These are phyloP conservation scores for Grifola frondosa DNA, from an alignment of 1,284 basidiomycete genomes.

Conservation along the genomic window DNA sequence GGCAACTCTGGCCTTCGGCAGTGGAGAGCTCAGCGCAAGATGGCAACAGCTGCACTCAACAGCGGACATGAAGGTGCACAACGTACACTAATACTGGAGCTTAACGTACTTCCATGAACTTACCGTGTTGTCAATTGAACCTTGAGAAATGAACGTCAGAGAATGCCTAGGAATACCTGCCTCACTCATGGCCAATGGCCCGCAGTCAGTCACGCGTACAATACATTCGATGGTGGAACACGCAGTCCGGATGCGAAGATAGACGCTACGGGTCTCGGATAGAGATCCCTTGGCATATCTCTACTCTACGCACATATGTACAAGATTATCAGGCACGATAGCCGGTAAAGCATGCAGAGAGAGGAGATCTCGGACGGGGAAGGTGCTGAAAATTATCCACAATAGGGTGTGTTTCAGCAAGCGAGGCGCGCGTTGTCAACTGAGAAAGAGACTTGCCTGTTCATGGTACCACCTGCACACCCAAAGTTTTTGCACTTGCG, in stretches of 20 bases:
- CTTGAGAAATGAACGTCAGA: conserved; percentile 20
- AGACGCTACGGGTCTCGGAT: conserved; percentile 20
- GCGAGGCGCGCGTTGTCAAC: conserved; percentile 21
- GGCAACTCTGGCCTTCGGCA: conserved; percentile 30
- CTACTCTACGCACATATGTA: conserved; percentile 21
- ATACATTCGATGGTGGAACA: conserved; percentile 15
- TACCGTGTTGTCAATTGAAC: conserved; percentile 19
- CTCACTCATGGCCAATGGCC: no score
- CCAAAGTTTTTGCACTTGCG: conserved; percentile 83
- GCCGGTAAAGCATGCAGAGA: not conserved
- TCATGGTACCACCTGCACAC: conserved; percentile 86
- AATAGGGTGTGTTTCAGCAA: conserved; percentile 22
- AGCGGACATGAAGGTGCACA: conserved; percentile 11
- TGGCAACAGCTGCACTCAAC: conserved; percentile 32
- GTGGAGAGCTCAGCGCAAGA: conserved; percentile 26
- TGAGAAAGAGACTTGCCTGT: conserved; percentile 27
- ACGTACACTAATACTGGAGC: conserved; percentile 28
- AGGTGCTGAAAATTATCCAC: not conserved
- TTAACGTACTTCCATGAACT: conserved; percentile 22
- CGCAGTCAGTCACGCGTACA: conserved; percentile 16
- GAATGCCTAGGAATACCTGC: no score
- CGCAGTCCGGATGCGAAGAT: conserved; percentile 9
- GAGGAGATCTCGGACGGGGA: not conserved
- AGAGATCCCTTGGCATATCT: conserved; percentile 19
- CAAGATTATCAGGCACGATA: conserved; percentile 8